Evolutionary conservation across 768 basidiomycete species (phyloP), one percentile per base, ranked within the genome.

Genomic region (Cantharellus cinnabarinus): DNA sequence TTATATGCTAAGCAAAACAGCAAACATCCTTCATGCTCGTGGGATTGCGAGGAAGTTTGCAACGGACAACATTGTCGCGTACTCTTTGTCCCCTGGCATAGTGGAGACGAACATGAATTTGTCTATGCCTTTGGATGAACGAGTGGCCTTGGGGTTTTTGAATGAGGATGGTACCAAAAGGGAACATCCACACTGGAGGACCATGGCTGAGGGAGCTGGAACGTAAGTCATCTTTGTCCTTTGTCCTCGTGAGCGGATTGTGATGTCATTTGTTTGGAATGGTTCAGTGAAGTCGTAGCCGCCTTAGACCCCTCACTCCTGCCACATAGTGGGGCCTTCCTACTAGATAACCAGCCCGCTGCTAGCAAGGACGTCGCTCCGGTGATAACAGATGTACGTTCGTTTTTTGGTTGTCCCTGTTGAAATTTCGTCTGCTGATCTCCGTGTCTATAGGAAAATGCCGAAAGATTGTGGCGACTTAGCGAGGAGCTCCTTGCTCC

Each of bases 251-350:
- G n/a, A 29, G 29, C 15, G 37, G 14, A 4, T 50, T 40, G 37
- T 3, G 39, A 4, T n/a, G 3, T 41, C 34, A 35, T 37, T 50
- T 14, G 50, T 15, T 5, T 4, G 10, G 4, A 1, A 4, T 5
- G 29, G 29, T 41, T 29, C 42, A 61, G 62, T 3, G 50, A 61
- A 51, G 56, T 63, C 35, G 60, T 63, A 1, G 62, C 62, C 7
- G 62, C 62, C 15, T 61, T 63, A 40, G 62, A 63, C 35, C 59
- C 62, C 3, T 58, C 60, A 2, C 52, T 63, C 40, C 41, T 37
- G 2, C 20, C 53, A 14, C 10, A 59, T 10, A 14, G 14, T 37
- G 59, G 59, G 37, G 5, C 56, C 14, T 60, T 44, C 42, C 59
- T 59, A 14, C 15, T 35, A 4, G 58, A 60, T 40, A 34, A 38